Evolutionary conservation across 176 grass and related monocot species (phyloP).

Genomic region (Chloris gayana): DNA sequence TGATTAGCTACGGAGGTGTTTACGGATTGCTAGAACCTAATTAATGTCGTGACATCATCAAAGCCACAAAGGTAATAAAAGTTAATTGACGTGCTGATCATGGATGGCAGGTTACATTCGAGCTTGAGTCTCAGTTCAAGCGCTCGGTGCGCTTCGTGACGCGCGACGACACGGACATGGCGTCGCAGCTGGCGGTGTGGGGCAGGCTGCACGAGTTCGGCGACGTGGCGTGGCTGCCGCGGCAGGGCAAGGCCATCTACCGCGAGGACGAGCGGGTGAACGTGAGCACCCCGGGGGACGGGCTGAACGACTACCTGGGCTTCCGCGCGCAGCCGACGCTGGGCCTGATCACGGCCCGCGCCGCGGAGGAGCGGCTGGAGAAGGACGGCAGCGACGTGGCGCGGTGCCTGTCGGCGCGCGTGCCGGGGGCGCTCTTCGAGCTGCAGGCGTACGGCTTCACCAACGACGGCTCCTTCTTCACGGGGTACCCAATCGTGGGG

Average conservation of each 20-base stretch:
- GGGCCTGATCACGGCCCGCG: neutral
- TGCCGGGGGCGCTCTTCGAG: slow-evolving; percentile 1
- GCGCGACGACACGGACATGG: slow-evolving; percentile 25
- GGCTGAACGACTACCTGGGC: slow-evolving; percentile 26
- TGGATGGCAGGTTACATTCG: neutral
- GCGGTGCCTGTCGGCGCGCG: slow-evolving; percentile 15
- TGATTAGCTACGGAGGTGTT: no score
- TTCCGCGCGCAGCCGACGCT: slow-evolving; percentile 17
- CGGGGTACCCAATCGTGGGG: slow-evolving; percentile 56
- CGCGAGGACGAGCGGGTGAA: slow-evolving; percentile 19
- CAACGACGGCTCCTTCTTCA: slow-evolving; percentile 50
- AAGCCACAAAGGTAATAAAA: no score
- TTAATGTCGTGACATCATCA: no score
- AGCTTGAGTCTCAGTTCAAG: slow-evolving; percentile 4
- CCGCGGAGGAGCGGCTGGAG: neutral
- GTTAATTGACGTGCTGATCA: neutral
- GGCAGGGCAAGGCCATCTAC: slow-evolving; percentile 30
- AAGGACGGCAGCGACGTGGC: neutral
- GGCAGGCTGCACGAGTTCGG: slow-evolving; percentile 26
- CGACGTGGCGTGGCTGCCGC: slow-evolving; percentile 22
- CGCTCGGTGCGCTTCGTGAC: slow-evolving; percentile 16
- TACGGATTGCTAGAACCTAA: no score
- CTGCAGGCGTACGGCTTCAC: slow-evolving; percentile 32
- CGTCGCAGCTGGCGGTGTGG: neutral
- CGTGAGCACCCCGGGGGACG: slow-evolving; percentile 1